Evolutionary conservation across 495 filamentous ascomycete species (phyloP), one percentile per base, ranked within the genome.

Genomic region (Lasiosphaeris hirsuta): DNA sequence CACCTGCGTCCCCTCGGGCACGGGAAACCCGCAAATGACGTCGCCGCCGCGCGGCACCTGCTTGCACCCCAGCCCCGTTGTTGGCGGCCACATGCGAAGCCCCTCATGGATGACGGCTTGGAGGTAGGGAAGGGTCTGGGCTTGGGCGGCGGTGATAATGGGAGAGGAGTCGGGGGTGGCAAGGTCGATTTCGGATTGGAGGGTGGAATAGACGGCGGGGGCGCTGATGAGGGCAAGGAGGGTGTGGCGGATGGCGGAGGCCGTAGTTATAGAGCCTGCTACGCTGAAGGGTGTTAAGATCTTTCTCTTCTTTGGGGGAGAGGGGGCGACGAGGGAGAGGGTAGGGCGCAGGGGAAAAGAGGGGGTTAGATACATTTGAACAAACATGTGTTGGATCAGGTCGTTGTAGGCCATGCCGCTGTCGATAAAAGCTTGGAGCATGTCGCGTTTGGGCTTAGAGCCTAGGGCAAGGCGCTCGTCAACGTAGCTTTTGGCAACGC

Each of bases 201-300:
- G 72, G 36, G 72, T 75, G 8, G 75, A 64, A 59, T 84, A 86
- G 0, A 75, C 69, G 0, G 49, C 44, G 0, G 70, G 69, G 35
- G 77, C 69, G 14, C 69, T 65, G 11, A 86, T 61, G 14, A 88
- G 62, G 59, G 82, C 81, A 34, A 77, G 65, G 47, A 87, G 69
- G 46, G 82, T 72, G 5, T 73, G 75, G 41, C 78, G 77, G 61
- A 88, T 79, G n/a, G 79, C 76, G 0, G 83, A 83, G 0, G 82
- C 79, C 0, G 83, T 85, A 17, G 86, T 87, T 54, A 89, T 86
- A 5, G 84, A 82, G 7, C 85, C 85, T 1, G 86, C 86, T 4
- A 87, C 70, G 39, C 73, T 75, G 37, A 13, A n/a, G 18, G 2
- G 23, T 30, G 23, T 30, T 30, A 30, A 30, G 23, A 30, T 30